Base-by-base conservation (phyloP, 345 rosid genomes). In the Ceriops decandra region DNA sequence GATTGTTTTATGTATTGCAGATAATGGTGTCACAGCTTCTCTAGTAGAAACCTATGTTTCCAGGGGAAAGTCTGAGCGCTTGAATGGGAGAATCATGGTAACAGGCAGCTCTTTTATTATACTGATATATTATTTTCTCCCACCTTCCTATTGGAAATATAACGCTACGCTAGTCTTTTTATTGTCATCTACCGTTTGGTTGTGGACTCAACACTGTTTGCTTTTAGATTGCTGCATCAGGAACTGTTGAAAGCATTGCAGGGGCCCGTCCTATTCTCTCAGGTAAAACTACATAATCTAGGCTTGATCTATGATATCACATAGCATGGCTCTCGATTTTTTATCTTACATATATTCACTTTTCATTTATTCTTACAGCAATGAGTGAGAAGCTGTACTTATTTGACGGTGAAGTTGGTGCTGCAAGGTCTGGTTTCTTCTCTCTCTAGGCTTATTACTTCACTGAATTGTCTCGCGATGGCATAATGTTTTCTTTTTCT, bases 371-470 rank as follows among this genome's bases (percentile, higher is more conserved):
- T 62, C 3, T 38, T 35, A 35, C 87, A 93, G 98, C 88, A 76
- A 88, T 93, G 91, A 84, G 85, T 24, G 83, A 86, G 65, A 88
- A 79, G 82, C 81, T 90, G 60, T 87, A 86, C 74, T 68, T 84
- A 28, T 90, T 87, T 68, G 89, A 87, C 36, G 92, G 92, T 71
- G 91, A 90, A 85, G 73, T 85, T 68, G 90, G 93, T 74, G 90
- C 87, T 74, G 93, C 85, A 81, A 83, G 98, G 98, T 93, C 80
- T 70, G 79, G n/a, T 81, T 57, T 42, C 49, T 42, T 79, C 13
- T 68, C 36, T 10, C 33, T 66, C 38, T 57, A 42, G 49, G 16
- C 17, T 42, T 13, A 19, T 5, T 26, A 1, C 24, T 21, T 53
- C 60, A 19, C n/a, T 19, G 27, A 33, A 26, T 51, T 1, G 53